These are phyloP conservation scores for Alternaria arborescens DNA, from an alignment of 2,329 filamentous ascomycete genomes.

Conservation along the genomic window DNA sequence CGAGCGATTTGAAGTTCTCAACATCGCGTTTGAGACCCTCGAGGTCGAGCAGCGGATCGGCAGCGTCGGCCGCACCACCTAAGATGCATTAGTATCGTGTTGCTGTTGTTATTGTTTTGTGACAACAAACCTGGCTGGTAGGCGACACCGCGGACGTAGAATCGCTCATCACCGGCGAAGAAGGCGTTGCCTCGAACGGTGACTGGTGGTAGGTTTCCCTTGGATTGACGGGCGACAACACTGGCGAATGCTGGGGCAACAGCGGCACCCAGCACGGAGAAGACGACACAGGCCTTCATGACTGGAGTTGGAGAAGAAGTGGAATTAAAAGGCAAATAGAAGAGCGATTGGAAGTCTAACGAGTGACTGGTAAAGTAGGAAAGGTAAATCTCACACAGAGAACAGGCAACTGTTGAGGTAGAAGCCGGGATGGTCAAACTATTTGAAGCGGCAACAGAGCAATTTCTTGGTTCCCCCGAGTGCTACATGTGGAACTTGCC, in stretches of 20 bases:
- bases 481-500: conserved; percentile 49
- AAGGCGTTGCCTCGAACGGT: conserved; percentile 71
- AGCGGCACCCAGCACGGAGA: conserved; percentile 38
- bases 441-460: conserved; percentile 42
- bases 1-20: conserved; percentile 80
- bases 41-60: conserved; percentile 78
- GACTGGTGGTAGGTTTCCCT: conserved; percentile 60
- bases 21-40: conserved; percentile 79
- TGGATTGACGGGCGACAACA: conserved; percentile 35
- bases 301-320: conserved; percentile 24
- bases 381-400: conserved; percentile 39
- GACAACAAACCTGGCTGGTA: conserved; percentile 67
- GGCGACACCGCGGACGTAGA: conserved; percentile 69
- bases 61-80: conserved; percentile 54
- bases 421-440: conserved; percentile 30
- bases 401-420: conserved; percentile 31
- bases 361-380: conserved; percentile 48
- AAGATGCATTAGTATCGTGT: conserved; percentile 18
- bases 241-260: conserved; percentile 39
- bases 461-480: conserved; percentile 39
- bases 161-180: conserved; percentile 67
- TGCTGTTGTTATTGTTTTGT: conserved; percentile 44
- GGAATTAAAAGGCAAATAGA: conserved; percentile 40
- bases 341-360: conserved; percentile 40
- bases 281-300: conserved; percentile 45